These are phyloP conservation scores for Aspergillus tanneri DNA, from an alignment of 2,329 filamentous ascomycete species.

Conservation along the genomic window DNA sequence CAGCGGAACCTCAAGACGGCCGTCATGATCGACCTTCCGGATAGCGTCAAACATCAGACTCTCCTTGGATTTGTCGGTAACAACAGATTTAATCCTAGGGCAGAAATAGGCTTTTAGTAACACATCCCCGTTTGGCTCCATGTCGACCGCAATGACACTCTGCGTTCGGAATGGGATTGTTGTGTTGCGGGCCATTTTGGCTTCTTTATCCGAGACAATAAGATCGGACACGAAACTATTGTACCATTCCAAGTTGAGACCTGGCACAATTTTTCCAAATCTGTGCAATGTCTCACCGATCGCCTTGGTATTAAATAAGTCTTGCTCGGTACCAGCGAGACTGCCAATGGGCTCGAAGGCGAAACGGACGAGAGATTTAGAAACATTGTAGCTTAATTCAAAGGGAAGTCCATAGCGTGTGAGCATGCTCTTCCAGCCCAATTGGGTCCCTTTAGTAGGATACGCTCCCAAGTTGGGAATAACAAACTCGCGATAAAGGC, in stretches of 20 bases:
- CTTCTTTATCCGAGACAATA: not conserved
- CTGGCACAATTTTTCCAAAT: not conserved
- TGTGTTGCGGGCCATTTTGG: not conserved
- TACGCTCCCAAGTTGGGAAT: constrained; percentile 21
- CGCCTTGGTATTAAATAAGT: not conserved
- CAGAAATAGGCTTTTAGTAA: not conserved
- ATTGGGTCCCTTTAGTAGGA: constrained; percentile 1
- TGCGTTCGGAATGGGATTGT: not conserved
- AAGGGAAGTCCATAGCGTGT: not conserved
- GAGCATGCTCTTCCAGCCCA: not conserved
- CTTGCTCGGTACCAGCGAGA: not conserved
- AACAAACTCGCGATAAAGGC: constrained; percentile 16
- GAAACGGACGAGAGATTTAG: not conserved
- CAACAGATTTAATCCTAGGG: not conserved
- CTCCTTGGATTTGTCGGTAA: not conserved
- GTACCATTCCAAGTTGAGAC: not conserved
- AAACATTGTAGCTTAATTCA: constrained; percentile 1
- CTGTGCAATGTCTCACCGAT: not conserved
- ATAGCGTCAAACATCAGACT: not conserved
- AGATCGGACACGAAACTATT: not conserved
- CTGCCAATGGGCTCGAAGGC: not conserved
- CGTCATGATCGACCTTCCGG: not conserved
- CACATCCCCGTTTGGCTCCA: not conserved
- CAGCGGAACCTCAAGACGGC: not conserved
- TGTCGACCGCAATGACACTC: not conserved